Evolutionary conservation across 176 grass and related monocot species (phyloP).

Genomic region (Eragrostis curvula): DNA sequence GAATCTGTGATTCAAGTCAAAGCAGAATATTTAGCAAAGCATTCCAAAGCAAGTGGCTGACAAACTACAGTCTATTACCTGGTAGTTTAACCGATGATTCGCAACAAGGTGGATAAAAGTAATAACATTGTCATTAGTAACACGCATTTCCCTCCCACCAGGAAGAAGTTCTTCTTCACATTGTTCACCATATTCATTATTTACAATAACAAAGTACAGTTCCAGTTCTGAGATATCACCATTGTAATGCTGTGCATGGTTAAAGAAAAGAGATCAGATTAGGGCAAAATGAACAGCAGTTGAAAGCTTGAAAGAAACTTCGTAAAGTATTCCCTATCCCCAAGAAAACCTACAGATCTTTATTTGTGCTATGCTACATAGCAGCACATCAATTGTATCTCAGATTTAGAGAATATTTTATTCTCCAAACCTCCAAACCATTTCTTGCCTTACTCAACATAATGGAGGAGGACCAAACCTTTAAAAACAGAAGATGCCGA

Average conservation of each 20-base stretch:
- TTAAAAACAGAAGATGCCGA: conserved; percentile 94
- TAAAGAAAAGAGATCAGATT: conserved; percentile 6
- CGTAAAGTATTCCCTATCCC: background rate
- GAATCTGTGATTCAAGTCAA: conserved; percentile 67
- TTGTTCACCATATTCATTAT: conserved; percentile 99
- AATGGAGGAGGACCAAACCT: conserved; percentile 57
- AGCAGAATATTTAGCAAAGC: conserved; percentile 18
- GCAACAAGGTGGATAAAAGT: conserved; percentile 96
- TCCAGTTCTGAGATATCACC: conserved; percentile 89
- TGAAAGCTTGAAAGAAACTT: conserved; percentile 13
- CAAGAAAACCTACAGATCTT: conserved; percentile 18
- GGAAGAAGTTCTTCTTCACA: conserved; percentile 90
- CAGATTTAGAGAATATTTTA: conserved; percentile 10
- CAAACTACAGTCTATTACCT: conserved; percentile 53
- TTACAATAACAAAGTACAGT: conserved; percentile 95
- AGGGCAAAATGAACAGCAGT: background rate
- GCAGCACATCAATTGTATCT: background rate
- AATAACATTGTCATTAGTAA: conserved; percentile 98
- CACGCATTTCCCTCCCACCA: conserved; percentile 79
- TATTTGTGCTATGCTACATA: conserved; percentile 4
- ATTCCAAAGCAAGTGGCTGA: conserved; percentile 35
- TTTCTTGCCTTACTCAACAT: conserved; percentile 27
- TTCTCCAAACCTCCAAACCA: conserved; percentile 9
- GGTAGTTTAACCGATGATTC: conserved; percentile 91
- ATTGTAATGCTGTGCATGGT: conserved; percentile 71